These are phyloP conservation scores for Santalum album DNA, from an alignment of 164 flowering plant genomes.

Conservation along the genomic window DNA sequence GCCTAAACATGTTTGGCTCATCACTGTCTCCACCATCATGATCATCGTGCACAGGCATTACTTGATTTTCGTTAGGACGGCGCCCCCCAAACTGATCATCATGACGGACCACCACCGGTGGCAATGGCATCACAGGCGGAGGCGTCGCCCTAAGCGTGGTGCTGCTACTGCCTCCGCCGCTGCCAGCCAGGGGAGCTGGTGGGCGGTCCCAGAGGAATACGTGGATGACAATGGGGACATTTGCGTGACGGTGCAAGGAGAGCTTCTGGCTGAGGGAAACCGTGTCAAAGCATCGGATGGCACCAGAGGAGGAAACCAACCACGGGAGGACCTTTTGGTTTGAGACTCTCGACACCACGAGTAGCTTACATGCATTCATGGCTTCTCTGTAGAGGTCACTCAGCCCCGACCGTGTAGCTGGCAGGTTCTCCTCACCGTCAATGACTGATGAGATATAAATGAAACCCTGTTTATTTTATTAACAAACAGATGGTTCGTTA, in stretches of 20 bases:
- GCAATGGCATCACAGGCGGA: constrained; percentile 18
- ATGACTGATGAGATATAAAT: constrained; percentile 74
- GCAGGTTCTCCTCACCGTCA: constrained; percentile 44
- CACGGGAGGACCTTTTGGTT: constrained; percentile 90
- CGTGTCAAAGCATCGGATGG: constrained; percentile 80
- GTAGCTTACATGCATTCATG: constrained; percentile 31
- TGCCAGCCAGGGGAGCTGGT: constrained; percentile 11
- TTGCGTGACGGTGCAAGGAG: constrained; percentile 81
- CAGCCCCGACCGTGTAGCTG: constrained; percentile 70
- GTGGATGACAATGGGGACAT: constrained; percentile 60
- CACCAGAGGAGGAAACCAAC: constrained; percentile 85
- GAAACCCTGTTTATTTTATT: constrained; percentile 68
- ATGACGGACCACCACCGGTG: constrained; percentile 28
- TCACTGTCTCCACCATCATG: constrained; percentile 12
- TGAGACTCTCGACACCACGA: constrained; percentile 69
- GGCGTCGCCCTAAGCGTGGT: constrained; percentile 16
- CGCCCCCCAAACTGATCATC: constrained; percentile 5
- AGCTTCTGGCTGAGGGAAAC: constrained; percentile 90
- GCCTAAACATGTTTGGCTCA: constrained; percentile 14
- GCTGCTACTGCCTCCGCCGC: constrained; percentile 5
- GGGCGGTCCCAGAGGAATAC: constrained; percentile 57
- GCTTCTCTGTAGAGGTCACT: constrained; percentile 63
- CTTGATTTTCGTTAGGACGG: constrained; percentile 28
- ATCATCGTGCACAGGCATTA: constrained; percentile 27
- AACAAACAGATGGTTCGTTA: too few species aligned